phyloP scores from a whole-genome alignment of 331 rosid species.

The Prunus yedoensis region DNA sequence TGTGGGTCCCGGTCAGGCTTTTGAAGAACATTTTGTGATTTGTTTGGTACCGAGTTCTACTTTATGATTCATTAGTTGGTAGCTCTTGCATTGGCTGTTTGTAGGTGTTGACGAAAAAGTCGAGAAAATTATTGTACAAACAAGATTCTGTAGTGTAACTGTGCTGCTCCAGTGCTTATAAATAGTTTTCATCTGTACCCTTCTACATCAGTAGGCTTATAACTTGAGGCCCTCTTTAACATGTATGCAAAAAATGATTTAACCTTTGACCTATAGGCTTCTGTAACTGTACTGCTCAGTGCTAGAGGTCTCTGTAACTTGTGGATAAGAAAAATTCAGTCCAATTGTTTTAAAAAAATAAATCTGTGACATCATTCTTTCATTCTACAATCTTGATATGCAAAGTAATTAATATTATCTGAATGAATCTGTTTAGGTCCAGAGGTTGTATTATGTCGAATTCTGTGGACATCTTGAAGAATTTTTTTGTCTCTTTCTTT shows the following conservation, averaged over 20 bases:
- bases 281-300: background rate
- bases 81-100: background rate
- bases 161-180: background rate
- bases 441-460: background rate
- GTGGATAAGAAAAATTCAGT: background rate
- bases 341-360: background rate
- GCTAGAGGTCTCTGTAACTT: too few species aligned
- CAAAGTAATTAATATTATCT: background rate
- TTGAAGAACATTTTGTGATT: background rate
- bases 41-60: background rate
- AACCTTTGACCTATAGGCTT: background rate
- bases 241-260: background rate
- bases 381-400: background rate
- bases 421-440: background rate
- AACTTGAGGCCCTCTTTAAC: background rate
- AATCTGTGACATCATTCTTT: background rate
- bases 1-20: background rate
- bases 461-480: background rate
- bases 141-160: background rate
- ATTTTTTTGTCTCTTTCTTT: background rate
- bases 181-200: background rate
- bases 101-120: background rate
- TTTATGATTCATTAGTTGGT: background rate
- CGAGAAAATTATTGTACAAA: background rate
- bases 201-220: background rate